Evolutionary conservation across 208 protist species (phyloP).

Genomic region (Tritrichomonas foetus): DNA sequence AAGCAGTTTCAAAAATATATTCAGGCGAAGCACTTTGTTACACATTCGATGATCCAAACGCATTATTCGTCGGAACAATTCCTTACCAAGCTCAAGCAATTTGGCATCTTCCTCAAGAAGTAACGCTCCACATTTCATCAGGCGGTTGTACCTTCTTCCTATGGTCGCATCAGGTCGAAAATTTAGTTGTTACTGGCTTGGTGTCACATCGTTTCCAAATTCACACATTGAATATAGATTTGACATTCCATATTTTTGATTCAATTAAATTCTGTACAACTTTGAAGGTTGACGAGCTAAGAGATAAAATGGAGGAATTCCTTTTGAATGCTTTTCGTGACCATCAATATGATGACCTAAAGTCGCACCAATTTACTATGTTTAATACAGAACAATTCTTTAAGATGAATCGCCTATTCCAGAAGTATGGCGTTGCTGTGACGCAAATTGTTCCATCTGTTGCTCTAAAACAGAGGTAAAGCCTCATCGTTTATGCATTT

Average conservation of each 20-base stretch:
- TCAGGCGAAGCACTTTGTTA: neutral
- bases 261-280: neutral
- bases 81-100: neutral
- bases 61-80: neutral
- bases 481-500: too few relatives aligned
- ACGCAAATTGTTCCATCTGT: neutral
- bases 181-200: neutral
- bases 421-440: neutral
- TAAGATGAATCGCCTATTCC: neutral
- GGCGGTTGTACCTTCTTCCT: neutral
- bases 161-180: neutral
- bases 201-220: neutral
- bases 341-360: neutral
- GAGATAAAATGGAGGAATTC: neutral
- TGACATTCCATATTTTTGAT: neutral
- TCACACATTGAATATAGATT: neutral
- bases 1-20: neutral
- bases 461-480: too few relatives aligned
- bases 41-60: neutral
- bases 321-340: neutral
- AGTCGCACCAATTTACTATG: neutral
- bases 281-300: neutral
- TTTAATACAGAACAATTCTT: neutral
- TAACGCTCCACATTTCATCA: neutral
- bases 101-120: neutral